Conservation (phyloP, 2,329 filamentous ascomycete genomes). For the Gremmenia infestans region DNA sequence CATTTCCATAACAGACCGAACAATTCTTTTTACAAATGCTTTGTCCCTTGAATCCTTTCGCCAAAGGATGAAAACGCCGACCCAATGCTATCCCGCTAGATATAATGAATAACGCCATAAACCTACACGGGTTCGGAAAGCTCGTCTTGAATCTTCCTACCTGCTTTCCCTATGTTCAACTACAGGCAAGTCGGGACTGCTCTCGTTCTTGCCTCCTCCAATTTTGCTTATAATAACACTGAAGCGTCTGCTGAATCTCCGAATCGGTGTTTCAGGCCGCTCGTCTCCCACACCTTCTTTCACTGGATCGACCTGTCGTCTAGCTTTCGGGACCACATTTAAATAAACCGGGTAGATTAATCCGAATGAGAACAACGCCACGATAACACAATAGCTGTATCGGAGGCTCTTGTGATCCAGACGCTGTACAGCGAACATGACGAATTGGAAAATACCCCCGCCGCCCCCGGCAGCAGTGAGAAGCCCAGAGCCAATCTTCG, state of each 20-base stretch:
- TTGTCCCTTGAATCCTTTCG: too few relatives aligned
- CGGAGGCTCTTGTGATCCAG: slow-evolving; percentile 13
- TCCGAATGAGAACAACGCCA: slow-evolving; percentile 22
- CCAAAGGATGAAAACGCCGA: too few relatives aligned
- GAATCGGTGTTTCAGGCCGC: not conserved
- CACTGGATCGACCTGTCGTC: slow-evolving; percentile 23
- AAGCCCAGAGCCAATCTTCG: slow-evolving; percentile 71
- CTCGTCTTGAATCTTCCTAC: not conserved
- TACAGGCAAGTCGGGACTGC: slow-evolving; percentile 2
- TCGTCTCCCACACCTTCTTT: not conserved
- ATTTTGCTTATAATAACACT: slow-evolving; percentile 1
- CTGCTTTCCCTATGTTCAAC: slow-evolving; percentile 6
- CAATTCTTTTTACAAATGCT: too few relatives aligned
- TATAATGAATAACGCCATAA: too few relatives aligned
- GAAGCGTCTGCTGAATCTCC: not conserved
- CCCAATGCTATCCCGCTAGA: too few relatives aligned
- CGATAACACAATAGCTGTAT: slow-evolving; percentile 25
- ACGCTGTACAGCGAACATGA: slow-evolving; percentile 24
- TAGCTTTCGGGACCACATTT: slow-evolving; percentile 17
- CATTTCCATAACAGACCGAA: too few relatives aligned
- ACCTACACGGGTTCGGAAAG: too few relatives aligned
- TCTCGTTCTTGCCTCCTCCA: not conserved
- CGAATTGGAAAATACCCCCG: slow-evolving; percentile 26
- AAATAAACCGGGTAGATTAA: slow-evolving; percentile 27
- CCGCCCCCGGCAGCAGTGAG: slow-evolving; percentile 48